A percentile compares a stretch with the other conserved stretches of the same genome.
phyloP scores from a whole-genome alignment of 202 grass and related monocot species.

The Dendrocalamus latiflorus region DNA sequence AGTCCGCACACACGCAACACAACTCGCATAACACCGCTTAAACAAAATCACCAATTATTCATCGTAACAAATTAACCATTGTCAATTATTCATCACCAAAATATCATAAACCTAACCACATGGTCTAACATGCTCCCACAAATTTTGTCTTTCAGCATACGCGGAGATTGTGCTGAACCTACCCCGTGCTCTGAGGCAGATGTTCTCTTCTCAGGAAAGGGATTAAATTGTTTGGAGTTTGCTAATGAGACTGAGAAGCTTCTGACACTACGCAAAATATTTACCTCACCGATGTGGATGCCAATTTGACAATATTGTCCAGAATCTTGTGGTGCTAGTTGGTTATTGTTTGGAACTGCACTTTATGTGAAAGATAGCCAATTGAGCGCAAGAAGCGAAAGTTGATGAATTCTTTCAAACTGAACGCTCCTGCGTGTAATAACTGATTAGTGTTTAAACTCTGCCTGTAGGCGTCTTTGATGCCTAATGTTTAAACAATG shows the following conservation, averaged over 20 bases:
- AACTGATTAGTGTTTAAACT: no score
- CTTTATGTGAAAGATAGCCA: not conserved
- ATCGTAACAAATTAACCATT: no score
- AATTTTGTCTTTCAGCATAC: slow-evolving; percentile 52
- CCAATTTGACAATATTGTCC: not conserved
- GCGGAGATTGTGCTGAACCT: slow-evolving; percentile 87
- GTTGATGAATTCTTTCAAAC: no score
- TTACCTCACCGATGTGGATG: not conserved
- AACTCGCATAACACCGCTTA: no score
- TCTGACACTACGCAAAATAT: not conserved
- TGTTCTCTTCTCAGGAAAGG: slow-evolving; percentile 42
- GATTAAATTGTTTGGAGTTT: slow-evolving; percentile 23
- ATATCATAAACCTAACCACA: no score
- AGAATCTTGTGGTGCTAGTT: not conserved
- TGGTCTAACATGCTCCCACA: no score
- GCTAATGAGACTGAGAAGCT: not conserved
- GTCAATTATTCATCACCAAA: no score
- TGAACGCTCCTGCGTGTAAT: not conserved
- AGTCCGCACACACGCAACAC: no score
- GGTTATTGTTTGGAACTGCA: not conserved
- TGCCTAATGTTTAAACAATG: no score
- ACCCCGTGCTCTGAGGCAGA: slow-evolving; percentile 59
- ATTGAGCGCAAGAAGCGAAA: not conserved
- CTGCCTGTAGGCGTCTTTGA: no score
- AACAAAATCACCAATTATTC: no score